A percentile compares a stretch with the other conserved stretches of the same genome.
Conservation (phyloP, 1,284 basidiomycete species). For the Cutaneotrichosporon curvatum region DNA sequence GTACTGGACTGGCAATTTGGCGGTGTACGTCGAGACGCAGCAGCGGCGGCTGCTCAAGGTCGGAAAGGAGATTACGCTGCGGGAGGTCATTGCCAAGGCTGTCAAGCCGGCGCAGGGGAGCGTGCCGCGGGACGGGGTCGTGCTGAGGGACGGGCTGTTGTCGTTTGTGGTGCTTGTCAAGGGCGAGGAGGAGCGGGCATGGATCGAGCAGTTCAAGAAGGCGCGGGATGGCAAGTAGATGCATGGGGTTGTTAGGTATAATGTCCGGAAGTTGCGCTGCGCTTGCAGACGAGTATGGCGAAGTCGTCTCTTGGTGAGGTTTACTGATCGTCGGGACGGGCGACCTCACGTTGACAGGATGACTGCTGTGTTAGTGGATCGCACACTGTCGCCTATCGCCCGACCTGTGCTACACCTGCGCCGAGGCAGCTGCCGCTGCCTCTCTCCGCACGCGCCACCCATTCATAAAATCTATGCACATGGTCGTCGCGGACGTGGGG, state of each 20-base stretch:
- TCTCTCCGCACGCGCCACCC: no score
- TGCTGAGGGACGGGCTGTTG: slow-evolving; percentile 77
- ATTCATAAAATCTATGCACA: slow-evolving; percentile 3
- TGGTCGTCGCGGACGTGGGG: not conserved
- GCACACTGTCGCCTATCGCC: no score
- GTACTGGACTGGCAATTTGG: slow-evolving; percentile 61
- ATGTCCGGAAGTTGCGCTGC: no score
- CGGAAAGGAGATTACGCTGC: slow-evolving; percentile 77
- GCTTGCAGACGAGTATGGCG: no score
- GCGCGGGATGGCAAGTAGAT: slow-evolving; percentile 5
- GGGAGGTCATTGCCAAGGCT: slow-evolving; percentile 61
- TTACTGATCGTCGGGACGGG: no score
- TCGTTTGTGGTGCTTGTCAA: slow-evolving; percentile 78
- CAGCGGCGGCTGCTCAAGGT: slow-evolving; percentile 74
- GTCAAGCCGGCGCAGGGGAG: slow-evolving; percentile 53
- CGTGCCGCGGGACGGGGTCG: slow-evolving; percentile 63
- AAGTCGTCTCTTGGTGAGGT: no score
- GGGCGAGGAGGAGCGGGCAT: slow-evolving; percentile 70
- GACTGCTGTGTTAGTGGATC: no score
- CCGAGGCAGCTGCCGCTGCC: no score
- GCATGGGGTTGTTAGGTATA: no score
- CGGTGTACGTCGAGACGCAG: slow-evolving; percentile 76
- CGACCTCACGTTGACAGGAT: no score
- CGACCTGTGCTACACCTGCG: no score
- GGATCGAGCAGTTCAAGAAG: slow-evolving; percentile 82